Conservation (phyloP, 768 basidiomycete species). For the Macrocybe gigantea region DNA sequence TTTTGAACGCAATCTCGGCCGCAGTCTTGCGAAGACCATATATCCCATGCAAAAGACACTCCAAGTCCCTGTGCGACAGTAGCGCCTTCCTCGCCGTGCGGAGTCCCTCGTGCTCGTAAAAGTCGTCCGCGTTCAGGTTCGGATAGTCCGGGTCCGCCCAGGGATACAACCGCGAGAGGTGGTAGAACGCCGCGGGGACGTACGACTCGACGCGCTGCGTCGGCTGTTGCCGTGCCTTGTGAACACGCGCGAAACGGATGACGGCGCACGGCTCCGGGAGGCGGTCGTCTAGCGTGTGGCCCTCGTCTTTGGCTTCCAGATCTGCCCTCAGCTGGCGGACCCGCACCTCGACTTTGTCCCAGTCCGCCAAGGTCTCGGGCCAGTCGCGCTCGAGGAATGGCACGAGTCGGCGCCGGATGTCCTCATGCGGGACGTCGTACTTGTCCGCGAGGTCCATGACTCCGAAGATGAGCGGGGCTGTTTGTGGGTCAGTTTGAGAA, state of each 20-base stretch:
- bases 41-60: conserved; percentile 4
- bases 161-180: conserved; percentile 7
- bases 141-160: conserved; percentile 4
- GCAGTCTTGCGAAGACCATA: conserved; percentile 1
- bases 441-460: conserved; percentile 8
- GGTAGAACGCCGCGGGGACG: conserved; percentile 10
- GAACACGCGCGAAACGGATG: conserved; percentile 7
- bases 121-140: background rate
- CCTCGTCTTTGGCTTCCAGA: conserved; percentile 1
- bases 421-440: conserved; percentile 1
- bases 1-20: background rate
- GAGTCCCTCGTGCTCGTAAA: conserved; percentile 2
- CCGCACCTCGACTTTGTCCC: conserved; percentile 7
- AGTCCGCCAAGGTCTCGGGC: conserved; percentile 4
- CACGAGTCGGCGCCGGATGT: conserved; percentile 1
- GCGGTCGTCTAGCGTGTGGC: conserved; percentile 4
- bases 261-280: conserved; percentile 5
- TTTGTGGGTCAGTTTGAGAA: conserved; percentile 1
- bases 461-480: conserved; percentile 4
- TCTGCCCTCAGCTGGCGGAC: background rate
- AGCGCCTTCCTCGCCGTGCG: conserved; percentile 5
- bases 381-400: conserved; percentile 6
- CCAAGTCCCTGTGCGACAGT: conserved; percentile 6
- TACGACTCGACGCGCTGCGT: conserved; percentile 5
- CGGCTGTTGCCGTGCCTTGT: conserved; percentile 1